phyloP scores from a whole-genome alignment of 495 filamentous ascomycete species.

The Chaetomium fimeti region DNA sequence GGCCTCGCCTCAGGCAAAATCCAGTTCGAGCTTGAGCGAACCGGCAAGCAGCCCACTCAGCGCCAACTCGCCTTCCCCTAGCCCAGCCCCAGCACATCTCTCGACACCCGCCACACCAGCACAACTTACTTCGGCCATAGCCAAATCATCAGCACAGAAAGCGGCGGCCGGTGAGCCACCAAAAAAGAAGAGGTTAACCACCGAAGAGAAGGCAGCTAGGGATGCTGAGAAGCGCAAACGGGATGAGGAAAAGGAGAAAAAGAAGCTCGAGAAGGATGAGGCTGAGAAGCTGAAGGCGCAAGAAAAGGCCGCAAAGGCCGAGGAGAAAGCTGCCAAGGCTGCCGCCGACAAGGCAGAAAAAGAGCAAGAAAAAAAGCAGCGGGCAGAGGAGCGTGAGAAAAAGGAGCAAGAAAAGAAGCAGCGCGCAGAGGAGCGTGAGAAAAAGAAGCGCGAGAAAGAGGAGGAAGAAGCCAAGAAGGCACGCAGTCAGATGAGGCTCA shows the following conservation, averaged over 20 bases:
- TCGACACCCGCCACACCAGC: slow-evolving; percentile 10
- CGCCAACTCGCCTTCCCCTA: slow-evolving; percentile 34
- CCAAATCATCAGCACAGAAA: slow-evolving; percentile 18
- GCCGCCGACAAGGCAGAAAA: slow-evolving; percentile 44
- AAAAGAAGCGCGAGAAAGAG: slow-evolving; percentile 61
- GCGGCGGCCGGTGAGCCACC: slow-evolving; percentile 27
- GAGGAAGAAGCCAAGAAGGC: slow-evolving; percentile 68
- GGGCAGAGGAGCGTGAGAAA: slow-evolving; percentile 53
- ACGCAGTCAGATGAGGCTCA: slow-evolving; percentile 50
- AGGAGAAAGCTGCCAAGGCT: slow-evolving; percentile 25
- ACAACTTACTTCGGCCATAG: slow-evolving; percentile 10
- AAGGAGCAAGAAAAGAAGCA: slow-evolving; percentile 57
- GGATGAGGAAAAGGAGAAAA: slow-evolving; percentile 46
- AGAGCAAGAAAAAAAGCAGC: slow-evolving; percentile 53
- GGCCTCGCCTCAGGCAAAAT: slow-evolving; percentile 28
- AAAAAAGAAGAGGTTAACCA: slow-evolving; percentile 53
- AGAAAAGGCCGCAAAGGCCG: slow-evolving; percentile 49
- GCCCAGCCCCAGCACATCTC: slow-evolving; percentile 23
- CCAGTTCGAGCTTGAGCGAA: slow-evolving; percentile 38
- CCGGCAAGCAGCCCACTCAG: slow-evolving; percentile 38
- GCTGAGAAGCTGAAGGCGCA: slow-evolving; percentile 44
- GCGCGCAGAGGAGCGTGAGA: slow-evolving; percentile 51
- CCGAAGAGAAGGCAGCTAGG: slow-evolving; percentile 51
- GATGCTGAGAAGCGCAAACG: slow-evolving; percentile 43
- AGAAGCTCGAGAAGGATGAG: slow-evolving; percentile 45